Evolutionary conservation across 352 stramenopile species (phyloP).

Genomic region (Phytopythium oedochilum): DNA sequence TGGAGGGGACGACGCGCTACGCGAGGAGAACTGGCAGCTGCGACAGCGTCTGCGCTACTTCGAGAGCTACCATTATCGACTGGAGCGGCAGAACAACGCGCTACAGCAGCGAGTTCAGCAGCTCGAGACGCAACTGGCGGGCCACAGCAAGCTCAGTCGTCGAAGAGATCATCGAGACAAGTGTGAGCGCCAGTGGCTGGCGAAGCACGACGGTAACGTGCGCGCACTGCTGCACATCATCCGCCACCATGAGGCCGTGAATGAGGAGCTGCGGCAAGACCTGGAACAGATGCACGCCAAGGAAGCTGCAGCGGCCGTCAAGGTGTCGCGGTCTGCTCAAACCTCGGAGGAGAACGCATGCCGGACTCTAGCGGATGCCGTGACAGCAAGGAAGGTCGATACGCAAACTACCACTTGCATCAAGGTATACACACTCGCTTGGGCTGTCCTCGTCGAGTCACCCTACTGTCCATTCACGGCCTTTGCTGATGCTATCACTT

Average conservation of each 20-base stretch:
- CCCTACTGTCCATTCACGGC: too few species aligned
- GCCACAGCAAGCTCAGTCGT: neutral
- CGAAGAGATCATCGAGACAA: neutral
- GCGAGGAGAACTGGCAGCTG: constrained; percentile 39
- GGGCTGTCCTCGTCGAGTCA: neutral
- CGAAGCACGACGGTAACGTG: constrained; percentile 38
- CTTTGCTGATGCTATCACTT: neutral
- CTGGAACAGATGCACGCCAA: constrained; percentile 11
- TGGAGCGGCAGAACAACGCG: constrained; percentile 9
- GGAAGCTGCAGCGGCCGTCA: constrained; percentile 4
- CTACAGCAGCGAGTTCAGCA: constrained; percentile 14
- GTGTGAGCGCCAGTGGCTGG: constrained; percentile 27
- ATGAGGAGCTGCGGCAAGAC: constrained; percentile 10
- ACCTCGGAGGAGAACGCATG: constrained; percentile 10
- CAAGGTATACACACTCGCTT: neutral
- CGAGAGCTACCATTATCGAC: constrained; percentile 9
- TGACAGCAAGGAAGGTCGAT: too few species aligned
- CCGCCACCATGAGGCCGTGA: constrained; percentile 31
- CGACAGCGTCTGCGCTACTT: constrained; percentile 20
- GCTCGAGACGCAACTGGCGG: constrained; percentile 12
- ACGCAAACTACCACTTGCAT: neutral
- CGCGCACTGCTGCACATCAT: constrained; percentile 44
- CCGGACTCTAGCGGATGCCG: too few species aligned
- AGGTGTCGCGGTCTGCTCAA: constrained; percentile 18
- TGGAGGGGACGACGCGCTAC: constrained; percentile 4